phyloP scores from a whole-genome alignment of 163 green algal genomes.

The Prototheca wickerhamii region DNA sequence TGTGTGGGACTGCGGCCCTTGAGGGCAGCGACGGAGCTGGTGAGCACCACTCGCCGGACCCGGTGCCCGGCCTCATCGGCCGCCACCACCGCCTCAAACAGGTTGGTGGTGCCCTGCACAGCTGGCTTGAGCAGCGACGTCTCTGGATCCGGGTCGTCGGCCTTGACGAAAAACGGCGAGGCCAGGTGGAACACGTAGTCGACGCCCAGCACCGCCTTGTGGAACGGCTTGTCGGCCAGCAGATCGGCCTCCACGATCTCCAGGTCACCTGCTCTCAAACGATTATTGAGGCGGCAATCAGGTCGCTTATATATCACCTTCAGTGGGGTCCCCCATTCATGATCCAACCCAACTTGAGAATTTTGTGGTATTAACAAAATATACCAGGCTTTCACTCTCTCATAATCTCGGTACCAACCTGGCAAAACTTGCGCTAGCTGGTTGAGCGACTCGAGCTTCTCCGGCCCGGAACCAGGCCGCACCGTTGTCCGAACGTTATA shows the following conservation, averaged over 20 bases:
- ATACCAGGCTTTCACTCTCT: background rate
- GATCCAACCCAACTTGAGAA: no score
- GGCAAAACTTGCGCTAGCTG: constrained; percentile 24
- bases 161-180: constrained; percentile 55
- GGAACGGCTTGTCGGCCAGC: constrained; percentile 42
- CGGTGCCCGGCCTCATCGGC: constrained; percentile 12
- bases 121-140: constrained; percentile 58
- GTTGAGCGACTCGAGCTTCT: constrained; percentile 28
- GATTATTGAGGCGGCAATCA: no score
- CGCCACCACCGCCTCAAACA: constrained; percentile 38
- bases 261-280: constrained; percentile 32
- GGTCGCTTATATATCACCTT: background rate
- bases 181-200: constrained; percentile 68
- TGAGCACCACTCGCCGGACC: constrained; percentile 58
- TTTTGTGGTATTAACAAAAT: constrained; percentile 1
- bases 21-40: constrained; percentile 55
- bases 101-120: constrained; percentile 54
- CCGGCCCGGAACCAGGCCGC: no score
- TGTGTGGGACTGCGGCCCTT: constrained; percentile 38
- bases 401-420: background rate
- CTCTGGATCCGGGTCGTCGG: constrained; percentile 29
- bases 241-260: constrained; percentile 47
- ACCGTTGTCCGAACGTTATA: constrained; percentile 48
- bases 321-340: no score
- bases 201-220: constrained; percentile 36